A percentile compares a stretch with the other conserved stretches of the same genome.
Evolutionary conservation across 805 yeast species (phyloP).

Genomic region (Teunomyces gatunensis): DNA sequence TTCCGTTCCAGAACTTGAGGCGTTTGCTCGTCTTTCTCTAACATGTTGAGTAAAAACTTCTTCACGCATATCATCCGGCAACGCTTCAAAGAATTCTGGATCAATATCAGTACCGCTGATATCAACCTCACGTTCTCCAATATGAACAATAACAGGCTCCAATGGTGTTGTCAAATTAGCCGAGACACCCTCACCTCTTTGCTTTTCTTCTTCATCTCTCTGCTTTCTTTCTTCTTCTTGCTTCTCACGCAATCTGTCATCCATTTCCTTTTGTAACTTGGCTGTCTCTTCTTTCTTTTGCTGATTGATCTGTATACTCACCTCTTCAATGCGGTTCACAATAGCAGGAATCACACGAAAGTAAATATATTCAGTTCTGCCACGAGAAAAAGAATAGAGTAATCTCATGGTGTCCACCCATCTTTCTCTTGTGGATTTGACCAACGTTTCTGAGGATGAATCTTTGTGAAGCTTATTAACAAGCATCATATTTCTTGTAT

Average conservation of each 20-base stretch:
- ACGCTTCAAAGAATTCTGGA: conserved; percentile 83
- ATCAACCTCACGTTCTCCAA: conserved; percentile 78
- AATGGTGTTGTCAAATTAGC: conserved; percentile 14
- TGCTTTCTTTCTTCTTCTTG: conserved; percentile 29
- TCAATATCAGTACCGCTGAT: conserved; percentile 89
- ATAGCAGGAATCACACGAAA: conserved; percentile 29
- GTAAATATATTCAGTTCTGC: background rate
- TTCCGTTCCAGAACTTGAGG: conserved; percentile 41
- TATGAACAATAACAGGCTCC: conserved; percentile 63
- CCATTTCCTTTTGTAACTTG: conserved; percentile 21
- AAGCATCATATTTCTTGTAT: background rate
- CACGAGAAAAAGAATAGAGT: conserved; percentile 37
- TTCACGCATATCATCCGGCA: conserved; percentile 90
- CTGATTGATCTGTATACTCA: conserved; percentile 41
- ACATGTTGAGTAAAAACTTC: conserved; percentile 87
- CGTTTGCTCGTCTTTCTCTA: conserved; percentile 65
- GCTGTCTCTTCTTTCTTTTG: conserved; percentile 29
- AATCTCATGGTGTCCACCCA: conserved; percentile 62
- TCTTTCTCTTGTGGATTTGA: conserved; percentile 57
- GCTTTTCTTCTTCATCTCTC: conserved; percentile 26
- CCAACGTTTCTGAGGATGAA: conserved; percentile 21
- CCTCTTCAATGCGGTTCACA: conserved; percentile 46
- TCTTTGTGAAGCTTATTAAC: conserved; percentile 6
- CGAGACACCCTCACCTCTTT: conserved; percentile 11
- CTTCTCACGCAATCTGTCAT: conserved; percentile 27